Base-by-base conservation (phyloP, 2,329 filamentous ascomycete species). In the Ilyonectria robusta region DNA sequence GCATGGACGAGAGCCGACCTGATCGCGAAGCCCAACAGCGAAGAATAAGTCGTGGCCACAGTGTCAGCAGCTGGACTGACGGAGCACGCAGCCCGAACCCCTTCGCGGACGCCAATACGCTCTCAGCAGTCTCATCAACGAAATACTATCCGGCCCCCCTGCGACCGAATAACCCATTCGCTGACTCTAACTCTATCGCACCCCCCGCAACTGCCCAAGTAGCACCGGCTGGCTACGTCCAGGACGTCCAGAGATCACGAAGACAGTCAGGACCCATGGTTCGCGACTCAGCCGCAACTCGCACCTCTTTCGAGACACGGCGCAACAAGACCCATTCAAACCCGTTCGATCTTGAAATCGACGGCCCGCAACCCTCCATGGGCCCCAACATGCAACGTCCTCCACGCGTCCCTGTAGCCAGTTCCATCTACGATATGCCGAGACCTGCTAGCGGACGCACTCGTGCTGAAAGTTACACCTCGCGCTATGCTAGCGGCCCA, bases 311-410 rank as follows among this genome's bases (percentile, higher is more conserved):
- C 9, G 82, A 82, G 50, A 83, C 80, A 6, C 79, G 82, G 17
- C 84, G 86, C 62, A 86, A 86, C 72, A 89, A 88, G 73, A 88
- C 89, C 76, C 87, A 88, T 50, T 90, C 88, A 2, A 89, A 91
- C 70, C 89, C 88, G 2, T 91, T 91, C 73, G 89, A 92, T 70
- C 82, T 91, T n/a, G 89, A 91, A 75, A 69, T 81, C 13, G 76
- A 78, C 58, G 68, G 68, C 40, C 71, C 67, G 9, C 65, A 72
- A 21, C 63, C 73, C 5, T 69, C 74, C 6, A 70, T 65, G 31
- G 61, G 61, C n/a, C 58, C 64, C 11, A 68, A 68, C 35, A 60
- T 75, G 55, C 67, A 72, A 8, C 59, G 65, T 33, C 69, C 72
- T 66, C 72, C 75, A 19, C 72, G 70, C 6, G 64, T 69, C 29